Base-by-base conservation (phyloP, 2,329 filamentous ascomycete species). In the Sarocladiaceae sp. region DNA sequence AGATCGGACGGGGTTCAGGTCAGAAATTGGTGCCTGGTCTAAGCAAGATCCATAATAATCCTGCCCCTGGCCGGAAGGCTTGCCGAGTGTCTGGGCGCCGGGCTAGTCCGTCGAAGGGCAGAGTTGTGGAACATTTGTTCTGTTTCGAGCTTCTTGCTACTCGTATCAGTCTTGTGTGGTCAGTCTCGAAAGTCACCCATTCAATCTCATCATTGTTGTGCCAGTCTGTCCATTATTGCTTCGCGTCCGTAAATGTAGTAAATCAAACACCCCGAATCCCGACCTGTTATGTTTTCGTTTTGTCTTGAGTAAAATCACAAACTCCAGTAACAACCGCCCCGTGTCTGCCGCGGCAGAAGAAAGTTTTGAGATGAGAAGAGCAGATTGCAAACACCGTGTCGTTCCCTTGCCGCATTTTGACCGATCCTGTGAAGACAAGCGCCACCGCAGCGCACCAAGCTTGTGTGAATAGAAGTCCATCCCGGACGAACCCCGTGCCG, bases 151-250 rank as follows among this genome's bases (percentile, higher is more conserved):
- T n/a, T n/a, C n/a, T n/a, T n/a, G n/a, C n/a, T n/a, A n/a, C n/a
- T n/a, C n/a, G n/a, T n/a, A n/a, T n/a, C n/a, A n/a, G n/a, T n/a
- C n/a, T n/a, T n/a, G n/a, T n/a, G n/a, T n/a, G n/a, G n/a, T n/a
- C n/a, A n/a, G n/a, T n/a, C n/a, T n/a, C n/a, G n/a, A n/a, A n/a
- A n/a, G n/a, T n/a, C n/a, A n/a, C n/a, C n/a, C n/a, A n/a, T n/a
- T n/a, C n/a, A n/a, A n/a, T n/a, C n/a, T 8, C 25, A 18, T n/a
- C 25, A 33, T 8, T 15, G 8, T 10, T 29, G 17, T 20, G 22
- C 25, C 44, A 48, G 10, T 48, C 40, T 48, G 44, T 48, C 18
- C 44, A 48, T 48, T 48, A 48, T 31, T 48, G 44, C 25, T 20
- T 31, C 12, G 12, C 44, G 15, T 29, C 13, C 8, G 13, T 8